Conservation (phyloP, 495 filamentous ascomycete genomes). For the Penicillium lagena region DNA sequence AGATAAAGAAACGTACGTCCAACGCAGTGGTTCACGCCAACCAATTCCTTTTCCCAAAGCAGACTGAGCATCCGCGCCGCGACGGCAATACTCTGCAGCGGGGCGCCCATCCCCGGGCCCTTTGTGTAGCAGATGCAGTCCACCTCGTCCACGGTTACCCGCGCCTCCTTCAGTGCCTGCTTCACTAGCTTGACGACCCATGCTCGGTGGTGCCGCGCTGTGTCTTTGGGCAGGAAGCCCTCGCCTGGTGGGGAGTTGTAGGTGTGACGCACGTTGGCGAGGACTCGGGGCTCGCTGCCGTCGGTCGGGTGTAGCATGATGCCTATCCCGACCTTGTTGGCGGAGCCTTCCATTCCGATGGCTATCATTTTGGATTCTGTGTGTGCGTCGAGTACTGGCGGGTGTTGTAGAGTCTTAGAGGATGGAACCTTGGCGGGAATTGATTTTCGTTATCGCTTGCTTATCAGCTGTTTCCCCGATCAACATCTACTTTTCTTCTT, state of each 20-base stretch:
- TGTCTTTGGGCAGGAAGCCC: slow-evolving; percentile 95
- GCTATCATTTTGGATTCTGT: slow-evolving; percentile 53
- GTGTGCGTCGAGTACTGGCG: no score
- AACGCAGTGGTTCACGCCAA: slow-evolving; percentile 96
- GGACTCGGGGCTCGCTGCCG: slow-evolving; percentile 60
- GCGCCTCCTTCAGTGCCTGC: slow-evolving; percentile 65
- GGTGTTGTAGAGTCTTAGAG: no score
- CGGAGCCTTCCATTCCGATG: slow-evolving; percentile 92
- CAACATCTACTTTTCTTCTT: slow-evolving; percentile 11
- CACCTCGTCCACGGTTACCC: slow-evolving; percentile 56
- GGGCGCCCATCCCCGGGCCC: slow-evolving; percentile 94
- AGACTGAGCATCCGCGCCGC: slow-evolving; percentile 76
- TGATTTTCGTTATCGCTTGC: slow-evolving; percentile 13
- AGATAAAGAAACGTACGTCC: slow-evolving; percentile 54
- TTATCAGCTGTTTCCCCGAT: slow-evolving; percentile 2
- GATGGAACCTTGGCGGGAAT: not conserved
- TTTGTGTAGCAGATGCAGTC: slow-evolving; percentile 93
- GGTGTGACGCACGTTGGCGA: slow-evolving; percentile 92
- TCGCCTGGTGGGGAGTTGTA: slow-evolving; percentile 87
- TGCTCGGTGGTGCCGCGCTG: slow-evolving; percentile 80
- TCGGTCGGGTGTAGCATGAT: slow-evolving; percentile 74
- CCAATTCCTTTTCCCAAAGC: slow-evolving; percentile 79
- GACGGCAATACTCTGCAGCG: slow-evolving; percentile 81
- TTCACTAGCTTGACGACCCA: slow-evolving; percentile 78
- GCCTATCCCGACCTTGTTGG: slow-evolving; percentile 95